A percentile compares a stretch with the other conserved stretches of the same genome.
These are phyloP conservation scores for Teunomyces atbi DNA, from an alignment of 805 yeast genomes.

Conservation along the genomic window DNA sequence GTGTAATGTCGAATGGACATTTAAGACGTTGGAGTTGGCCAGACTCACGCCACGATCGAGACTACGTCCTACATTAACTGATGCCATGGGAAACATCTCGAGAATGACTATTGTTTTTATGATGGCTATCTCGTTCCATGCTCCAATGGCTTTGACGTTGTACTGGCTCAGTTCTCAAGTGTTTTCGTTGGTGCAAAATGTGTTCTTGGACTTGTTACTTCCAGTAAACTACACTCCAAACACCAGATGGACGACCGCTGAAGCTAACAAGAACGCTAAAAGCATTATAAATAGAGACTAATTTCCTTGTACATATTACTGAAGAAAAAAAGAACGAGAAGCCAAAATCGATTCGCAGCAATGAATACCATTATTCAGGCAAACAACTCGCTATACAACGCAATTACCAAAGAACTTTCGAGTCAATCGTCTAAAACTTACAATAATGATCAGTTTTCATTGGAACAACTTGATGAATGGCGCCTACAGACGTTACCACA, in stretches of 20 bases:
- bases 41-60: constrained; percentile 40
- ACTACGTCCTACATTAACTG: constrained; percentile 56
- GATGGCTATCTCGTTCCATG: constrained; percentile 82
- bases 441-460: constrained; percentile 22
- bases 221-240: constrained; percentile 58
- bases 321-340: neutral
- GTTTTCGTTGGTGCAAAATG: constrained; percentile 74
- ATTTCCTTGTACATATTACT: neutral
- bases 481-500: constrained; percentile 28
- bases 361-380: constrained; percentile 9
- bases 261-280: constrained; percentile 8
- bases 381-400: constrained; percentile 22
- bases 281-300: constrained; percentile 7
- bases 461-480: constrained; percentile 41
- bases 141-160: constrained; percentile 77
- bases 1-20: constrained; percentile 81
- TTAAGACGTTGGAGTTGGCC: constrained; percentile 57
- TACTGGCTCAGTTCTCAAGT: constrained; percentile 89
- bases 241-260: constrained; percentile 23
- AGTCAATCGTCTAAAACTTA: constrained; percentile 24
- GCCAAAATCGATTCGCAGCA: neutral
- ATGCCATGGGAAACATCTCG: constrained; percentile 65
- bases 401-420: constrained; percentile 27
- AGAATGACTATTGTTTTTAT: constrained; percentile 74
- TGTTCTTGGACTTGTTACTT: constrained; percentile 60